A percentile compares a stretch with the other conserved stretches of the same genome.
Conservation (phyloP, 768 basidiomycete species). For the Gymnopilus dilepis region DNA sequence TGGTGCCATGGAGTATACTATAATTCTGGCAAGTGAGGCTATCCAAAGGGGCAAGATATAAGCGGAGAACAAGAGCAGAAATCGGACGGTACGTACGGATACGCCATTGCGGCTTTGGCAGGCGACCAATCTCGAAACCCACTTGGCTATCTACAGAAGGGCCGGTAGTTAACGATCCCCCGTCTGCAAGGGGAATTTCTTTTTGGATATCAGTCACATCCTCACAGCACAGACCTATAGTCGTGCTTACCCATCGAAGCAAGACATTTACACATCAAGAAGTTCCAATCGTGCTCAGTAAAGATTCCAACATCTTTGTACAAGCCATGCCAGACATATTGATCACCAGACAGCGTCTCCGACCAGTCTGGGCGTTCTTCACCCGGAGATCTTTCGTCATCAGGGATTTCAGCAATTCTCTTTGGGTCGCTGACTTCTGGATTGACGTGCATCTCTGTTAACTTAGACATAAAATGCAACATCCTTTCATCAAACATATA, state of each 20-base stretch:
- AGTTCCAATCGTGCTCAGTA: constrained; percentile 81
- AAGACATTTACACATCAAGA: constrained; percentile 89
- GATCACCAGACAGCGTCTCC: constrained; percentile 44
- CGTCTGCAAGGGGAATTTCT: constrained; percentile 78
- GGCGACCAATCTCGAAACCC: constrained; percentile 72
- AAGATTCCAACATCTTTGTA: constrained; percentile 90
- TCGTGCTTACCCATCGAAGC: constrained; percentile 72
- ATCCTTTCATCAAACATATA: constrained; percentile 91
- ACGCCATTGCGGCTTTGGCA: constrained; percentile 76
- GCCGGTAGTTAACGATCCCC: constrained; percentile 77
- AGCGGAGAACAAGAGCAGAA: constrained; percentile 20
- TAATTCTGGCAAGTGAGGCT: constrained; percentile 84
- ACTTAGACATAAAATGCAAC: constrained; percentile 78
- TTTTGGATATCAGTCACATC: constrained; percentile 10
- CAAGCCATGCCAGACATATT: constrained; percentile 68
- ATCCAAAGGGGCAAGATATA: constrained; percentile 12
- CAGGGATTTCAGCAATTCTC: constrained; percentile 66
- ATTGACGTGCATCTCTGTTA: constrained; percentile 83
- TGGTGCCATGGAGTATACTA: constrained; percentile 86
- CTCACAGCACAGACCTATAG: constrained; percentile 13
- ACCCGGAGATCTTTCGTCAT: constrained; percentile 68
- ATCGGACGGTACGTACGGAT: constrained; percentile 54
- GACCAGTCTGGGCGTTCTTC: constrained; percentile 65
- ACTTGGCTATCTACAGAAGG: constrained; percentile 76
- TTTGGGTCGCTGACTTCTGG: constrained; percentile 78